Evolutionary conservation across 495 filamentous ascomycete species (phyloP).

Genomic region (Trichoderma gamsii): DNA sequence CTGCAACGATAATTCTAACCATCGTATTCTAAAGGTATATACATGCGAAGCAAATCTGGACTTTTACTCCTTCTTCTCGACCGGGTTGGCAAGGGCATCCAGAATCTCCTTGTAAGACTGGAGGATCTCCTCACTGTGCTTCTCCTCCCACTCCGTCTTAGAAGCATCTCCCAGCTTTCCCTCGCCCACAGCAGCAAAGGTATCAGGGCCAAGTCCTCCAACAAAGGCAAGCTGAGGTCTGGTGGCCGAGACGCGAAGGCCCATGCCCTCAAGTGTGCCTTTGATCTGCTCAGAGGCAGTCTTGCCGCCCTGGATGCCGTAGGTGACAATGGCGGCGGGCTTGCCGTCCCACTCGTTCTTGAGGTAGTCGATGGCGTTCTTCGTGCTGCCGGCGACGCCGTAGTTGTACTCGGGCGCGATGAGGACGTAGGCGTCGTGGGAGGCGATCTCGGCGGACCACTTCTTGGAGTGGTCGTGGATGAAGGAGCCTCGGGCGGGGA

Average conservation of each 20-base stretch:
- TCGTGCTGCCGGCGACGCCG: slow-evolving; percentile 45
- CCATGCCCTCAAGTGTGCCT: slow-evolving; percentile 25
- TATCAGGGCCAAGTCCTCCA: slow-evolving; percentile 22
- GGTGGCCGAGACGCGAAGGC: slow-evolving; percentile 29
- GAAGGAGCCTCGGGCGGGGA: slow-evolving; percentile 40
- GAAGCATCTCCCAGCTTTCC: slow-evolving; percentile 28
- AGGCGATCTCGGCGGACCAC: slow-evolving; percentile 45
- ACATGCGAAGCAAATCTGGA: background rate
- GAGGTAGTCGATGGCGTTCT: slow-evolving; percentile 61
- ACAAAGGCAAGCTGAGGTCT: slow-evolving; percentile 28
- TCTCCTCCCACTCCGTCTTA: slow-evolving; percentile 25
- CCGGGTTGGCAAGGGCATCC: background rate
- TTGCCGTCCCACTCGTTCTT: slow-evolving; percentile 55
- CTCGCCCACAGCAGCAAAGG: slow-evolving; percentile 24
- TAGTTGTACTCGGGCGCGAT: slow-evolving; percentile 46
- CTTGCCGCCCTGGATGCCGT: slow-evolving; percentile 47
- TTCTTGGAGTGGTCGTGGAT: slow-evolving; percentile 39
- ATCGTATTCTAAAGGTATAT: background rate
- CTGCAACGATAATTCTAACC: background rate
- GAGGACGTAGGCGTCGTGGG: slow-evolving; percentile 51
- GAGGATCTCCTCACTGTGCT: slow-evolving; percentile 22
- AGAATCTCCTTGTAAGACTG: slow-evolving; percentile 30
- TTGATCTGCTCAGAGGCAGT: slow-evolving; percentile 37
- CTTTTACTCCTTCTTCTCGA: background rate
- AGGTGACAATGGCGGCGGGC: slow-evolving; percentile 49